A percentile compares a stretch with the other conserved stretches of the same genome.
These are phyloP conservation scores for Ganoderma meredithae DNA, from an alignment of 1,284 basidiomycete genomes.

Conservation along the genomic window DNA sequence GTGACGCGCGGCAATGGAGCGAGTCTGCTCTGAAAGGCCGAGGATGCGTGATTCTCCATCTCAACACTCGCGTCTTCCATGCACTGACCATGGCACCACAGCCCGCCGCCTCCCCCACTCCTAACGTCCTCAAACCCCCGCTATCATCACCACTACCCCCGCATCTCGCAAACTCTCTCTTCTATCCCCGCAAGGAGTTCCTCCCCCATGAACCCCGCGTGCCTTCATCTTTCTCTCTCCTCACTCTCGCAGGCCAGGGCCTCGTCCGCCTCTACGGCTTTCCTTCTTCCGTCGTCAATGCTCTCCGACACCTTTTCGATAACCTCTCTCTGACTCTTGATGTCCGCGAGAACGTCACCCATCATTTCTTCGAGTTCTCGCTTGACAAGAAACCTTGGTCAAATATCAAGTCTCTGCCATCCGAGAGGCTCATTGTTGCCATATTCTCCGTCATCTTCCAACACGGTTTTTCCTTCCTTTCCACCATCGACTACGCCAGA, in stretches of 20 bases:
- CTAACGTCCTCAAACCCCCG: constrained; percentile 39
- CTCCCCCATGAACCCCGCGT: constrained; percentile 57
- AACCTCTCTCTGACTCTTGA: constrained; percentile 50
- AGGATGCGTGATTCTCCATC: constrained; percentile 21
- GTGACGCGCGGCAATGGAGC: constrained; percentile 31
- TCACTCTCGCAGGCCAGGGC: constrained; percentile 69
- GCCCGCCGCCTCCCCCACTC: constrained; percentile 30
- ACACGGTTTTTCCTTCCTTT: constrained; percentile 68
- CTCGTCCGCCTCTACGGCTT: constrained; percentile 76
- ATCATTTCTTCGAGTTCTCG: constrained; percentile 70
- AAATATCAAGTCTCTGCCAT: constrained; percentile 65
- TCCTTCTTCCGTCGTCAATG: constrained; percentile 54
- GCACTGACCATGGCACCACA: constrained; percentile 39
- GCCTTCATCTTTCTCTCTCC: constrained; percentile 68
- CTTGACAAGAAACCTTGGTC: constrained; percentile 77
- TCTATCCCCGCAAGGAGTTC: constrained; percentile 76
- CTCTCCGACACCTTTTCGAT: constrained; percentile 64
- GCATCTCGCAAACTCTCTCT: constrained; percentile 41
- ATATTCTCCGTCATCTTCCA: constrained; percentile 69
- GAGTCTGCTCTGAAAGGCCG: constrained; percentile 26
- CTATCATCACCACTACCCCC: constrained; percentile 22
- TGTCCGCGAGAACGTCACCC: constrained; percentile 62
- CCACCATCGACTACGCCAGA: constrained; percentile 77
- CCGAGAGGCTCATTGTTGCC: constrained; percentile 74
- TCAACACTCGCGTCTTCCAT: constrained; percentile 29